Evolutionary conservation across 2,329 filamentous ascomycete genomes (phyloP), one percentile per base, ranked within the genome.

Genomic region (Rutstroemia sp.): DNA sequence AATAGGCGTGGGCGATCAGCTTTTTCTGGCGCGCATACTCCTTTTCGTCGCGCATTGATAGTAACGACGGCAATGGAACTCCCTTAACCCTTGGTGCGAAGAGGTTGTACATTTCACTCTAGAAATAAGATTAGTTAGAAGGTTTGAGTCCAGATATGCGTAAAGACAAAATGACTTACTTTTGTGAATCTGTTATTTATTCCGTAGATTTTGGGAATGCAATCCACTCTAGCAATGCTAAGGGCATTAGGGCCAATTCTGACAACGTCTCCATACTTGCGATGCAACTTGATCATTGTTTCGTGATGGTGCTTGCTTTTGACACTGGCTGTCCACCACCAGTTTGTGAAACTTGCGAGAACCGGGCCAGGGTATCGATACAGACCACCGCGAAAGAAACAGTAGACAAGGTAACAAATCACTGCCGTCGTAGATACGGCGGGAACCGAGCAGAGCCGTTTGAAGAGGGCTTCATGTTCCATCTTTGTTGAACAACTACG

Each of bases 181-280:
- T 59, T 59, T 10, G 41, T 27, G 30, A 53, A 59, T 2, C 12
- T 10, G 23, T 23, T 50, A 16, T 42, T 49, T 18, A 53, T 30
- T 4, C 55, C 54, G 38, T 58, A 59, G 14, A 59, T 51, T 12
- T 37, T 49, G 6, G 18, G 19, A 16, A 59, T 51, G 21, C 19
- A 38, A 12, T 38, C 45, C 10, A 50, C 30, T 38, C 58, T 49
- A 10, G 49, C 23, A 25, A 58, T 54, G 2, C 25, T 38, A 4
- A 58, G 37, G 12, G 25, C 14, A 25, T 58, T 54, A 5, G 55
- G 58, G 12, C 54, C 58, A 38, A 34, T 58, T 21, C 58, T 38
- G 18, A 59, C 46, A 21, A 59, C 38, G 5, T 46, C 27, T 18
- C 58, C 58, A 49, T 54, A 54, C 34, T 54, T 41, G 2, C 9